Evolutionary conservation across 495 filamentous ascomycete species (phyloP).

Genomic region (Penicillium maclennaniae): DNA sequence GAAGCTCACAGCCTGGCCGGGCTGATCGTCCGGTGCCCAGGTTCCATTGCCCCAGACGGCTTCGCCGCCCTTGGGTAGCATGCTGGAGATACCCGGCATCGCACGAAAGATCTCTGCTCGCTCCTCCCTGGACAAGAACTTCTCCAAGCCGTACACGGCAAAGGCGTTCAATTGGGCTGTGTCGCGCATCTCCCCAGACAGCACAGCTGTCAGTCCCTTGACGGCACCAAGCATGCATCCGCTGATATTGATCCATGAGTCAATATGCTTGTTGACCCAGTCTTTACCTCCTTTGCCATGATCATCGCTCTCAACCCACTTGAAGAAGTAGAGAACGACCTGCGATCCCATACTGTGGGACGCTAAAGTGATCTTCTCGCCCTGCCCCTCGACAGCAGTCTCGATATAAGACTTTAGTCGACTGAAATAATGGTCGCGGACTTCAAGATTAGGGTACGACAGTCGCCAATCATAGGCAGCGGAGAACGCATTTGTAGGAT

Average conservation of each 20-base stretch:
- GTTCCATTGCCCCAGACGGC: slow-evolving; percentile 89
- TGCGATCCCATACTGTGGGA: slow-evolving; percentile 98
- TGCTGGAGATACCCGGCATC: slow-evolving; percentile 94
- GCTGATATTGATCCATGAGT: slow-evolving; percentile 95
- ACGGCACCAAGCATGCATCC: slow-evolving; percentile 96
- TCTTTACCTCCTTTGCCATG: slow-evolving; percentile 76
- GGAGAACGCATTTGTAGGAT: slow-evolving; percentile 91
- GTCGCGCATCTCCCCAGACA: slow-evolving; percentile 97
- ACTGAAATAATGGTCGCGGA: slow-evolving; percentile 89
- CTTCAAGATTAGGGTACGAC: slow-evolving; percentile 83
- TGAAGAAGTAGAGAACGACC: slow-evolving; percentile 93
- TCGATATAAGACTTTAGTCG: slow-evolving; percentile 87
- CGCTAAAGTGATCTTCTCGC: slow-evolving; percentile 78
- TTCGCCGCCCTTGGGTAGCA: slow-evolving; percentile 94
- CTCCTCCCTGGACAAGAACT: slow-evolving; percentile 86
- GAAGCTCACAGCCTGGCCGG: slow-evolving; percentile 65
- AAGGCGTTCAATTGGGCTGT: slow-evolving; percentile 97
- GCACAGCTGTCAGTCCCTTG: slow-evolving; percentile 85
- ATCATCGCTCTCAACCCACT: slow-evolving; percentile 83
- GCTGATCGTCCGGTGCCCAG: slow-evolving; percentile 85
- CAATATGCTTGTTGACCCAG: slow-evolving; percentile 90
- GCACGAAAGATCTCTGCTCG: slow-evolving; percentile 91
- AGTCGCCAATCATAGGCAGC: slow-evolving; percentile 98
- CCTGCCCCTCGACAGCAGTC: slow-evolving; percentile 61
- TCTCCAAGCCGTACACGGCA: slow-evolving; percentile 94